Evolutionary conservation across 495 filamentous ascomycete genomes (phyloP).

Genomic region (Jackrogersella multiformis): DNA sequence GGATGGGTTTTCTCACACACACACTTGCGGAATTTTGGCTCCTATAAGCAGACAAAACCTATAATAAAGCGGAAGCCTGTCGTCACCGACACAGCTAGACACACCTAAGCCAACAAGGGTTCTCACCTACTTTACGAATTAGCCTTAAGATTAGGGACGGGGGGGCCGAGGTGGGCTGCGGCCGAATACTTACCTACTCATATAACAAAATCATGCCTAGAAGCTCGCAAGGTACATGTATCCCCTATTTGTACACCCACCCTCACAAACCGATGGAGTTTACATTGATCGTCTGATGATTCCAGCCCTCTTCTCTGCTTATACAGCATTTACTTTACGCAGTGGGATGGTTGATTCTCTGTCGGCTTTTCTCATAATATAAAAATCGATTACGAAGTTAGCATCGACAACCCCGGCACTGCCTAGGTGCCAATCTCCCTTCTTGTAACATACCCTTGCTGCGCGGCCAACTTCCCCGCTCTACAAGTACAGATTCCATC

Average conservation of each 20-base stretch:
- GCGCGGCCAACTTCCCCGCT: conserved; percentile 29
- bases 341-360: conserved; percentile 11
- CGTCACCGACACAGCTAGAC: conserved; percentile 32
- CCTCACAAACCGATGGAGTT: conserved; percentile 13
- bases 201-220: conserved; percentile 25
- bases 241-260: conserved; percentile 16
- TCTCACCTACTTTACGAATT: conserved; percentile 33
- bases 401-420: conserved; percentile 36
- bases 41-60: conserved; percentile 29
- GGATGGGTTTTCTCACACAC: conserved; percentile 27
- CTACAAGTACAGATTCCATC: conserved; percentile 26
- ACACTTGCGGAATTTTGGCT: conserved; percentile 23
- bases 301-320: conserved; percentile 11
- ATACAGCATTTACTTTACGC: conserved; percentile 10
- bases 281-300: conserved; percentile 18
- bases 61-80: conserved; percentile 35
- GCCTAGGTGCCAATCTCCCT: conserved; percentile 37
- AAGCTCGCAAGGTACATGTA: conserved; percentile 20
- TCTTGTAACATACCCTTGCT: conserved; percentile 39
- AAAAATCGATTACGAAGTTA: conserved; percentile 24
- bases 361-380: conserved; percentile 14
- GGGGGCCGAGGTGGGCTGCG: conserved; percentile 11
- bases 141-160: conserved; percentile 27
- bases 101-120: conserved; percentile 31
- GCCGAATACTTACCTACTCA: conserved; percentile 18